A percentile compares a stretch with the other conserved stretches of the same genome.
phyloP scores from a whole-genome alignment of 1,284 basidiomycete genomes.

The Coniophora puteana region DNA sequence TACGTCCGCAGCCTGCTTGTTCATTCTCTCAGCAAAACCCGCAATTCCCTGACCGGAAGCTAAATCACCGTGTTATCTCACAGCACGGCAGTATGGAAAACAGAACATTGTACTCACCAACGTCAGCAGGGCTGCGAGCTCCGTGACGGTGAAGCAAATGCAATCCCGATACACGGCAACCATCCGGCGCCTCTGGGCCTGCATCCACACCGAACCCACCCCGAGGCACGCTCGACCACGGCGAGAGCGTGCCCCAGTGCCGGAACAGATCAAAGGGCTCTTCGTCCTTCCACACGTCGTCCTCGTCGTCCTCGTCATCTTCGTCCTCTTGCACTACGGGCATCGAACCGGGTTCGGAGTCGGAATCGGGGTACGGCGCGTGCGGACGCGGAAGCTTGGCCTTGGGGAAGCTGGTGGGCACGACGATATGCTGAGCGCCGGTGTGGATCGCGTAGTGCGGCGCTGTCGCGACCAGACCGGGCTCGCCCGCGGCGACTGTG shows the following conservation, averaged over 20 bases:
- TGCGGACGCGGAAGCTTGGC: not conserved
- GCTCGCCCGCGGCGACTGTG: slow-evolving; percentile 81
- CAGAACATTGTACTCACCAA: slow-evolving; percentile 36
- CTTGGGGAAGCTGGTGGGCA: slow-evolving; percentile 29
- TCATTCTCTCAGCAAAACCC: slow-evolving; percentile 51
- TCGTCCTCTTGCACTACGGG: no score
- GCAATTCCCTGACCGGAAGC: slow-evolving; percentile 54
- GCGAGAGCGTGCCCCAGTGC: slow-evolving; percentile 76
- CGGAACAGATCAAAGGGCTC: slow-evolving; percentile 56
- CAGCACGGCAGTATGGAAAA: not conserved
- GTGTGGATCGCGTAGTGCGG: slow-evolving; percentile 70
- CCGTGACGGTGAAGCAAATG: slow-evolving; percentile 77
- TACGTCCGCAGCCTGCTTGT: slow-evolving; percentile 47
- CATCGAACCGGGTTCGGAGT: no score
- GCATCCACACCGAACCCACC: slow-evolving; percentile 69
- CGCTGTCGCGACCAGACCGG: slow-evolving; percentile 74
- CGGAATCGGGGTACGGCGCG: no score
- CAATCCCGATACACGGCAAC: slow-evolving; percentile 65
- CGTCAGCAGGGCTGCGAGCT: slow-evolving; percentile 69
- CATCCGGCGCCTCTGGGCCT: slow-evolving; percentile 60
- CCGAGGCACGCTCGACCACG: slow-evolving; percentile 70
- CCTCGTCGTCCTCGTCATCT: slow-evolving; percentile 10
- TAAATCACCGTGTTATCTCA: not conserved
- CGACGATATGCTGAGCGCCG: slow-evolving; percentile 60
- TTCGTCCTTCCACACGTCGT: slow-evolving; percentile 20